Evolutionary conservation across 371 early-diverging fungal genomes (phyloP).

Genomic region (Syncephalis plumigaleata): DNA sequence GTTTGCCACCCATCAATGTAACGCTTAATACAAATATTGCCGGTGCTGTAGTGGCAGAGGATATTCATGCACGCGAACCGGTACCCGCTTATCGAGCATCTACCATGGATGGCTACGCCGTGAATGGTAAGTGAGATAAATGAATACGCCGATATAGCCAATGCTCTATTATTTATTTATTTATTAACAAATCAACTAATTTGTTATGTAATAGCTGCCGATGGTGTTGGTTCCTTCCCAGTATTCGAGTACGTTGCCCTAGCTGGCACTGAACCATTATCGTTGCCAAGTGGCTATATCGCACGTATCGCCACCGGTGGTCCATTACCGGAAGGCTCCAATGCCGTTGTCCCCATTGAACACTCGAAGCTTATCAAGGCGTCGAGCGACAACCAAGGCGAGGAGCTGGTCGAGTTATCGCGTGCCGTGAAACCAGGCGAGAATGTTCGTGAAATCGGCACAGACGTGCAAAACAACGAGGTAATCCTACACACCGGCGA

Average conservation of each 20-base stretch:
- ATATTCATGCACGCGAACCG: conserved; percentile 46
- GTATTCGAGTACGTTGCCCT: conserved; percentile 46
- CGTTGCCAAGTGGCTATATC: conserved; percentile 32
- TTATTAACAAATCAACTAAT: not conserved
- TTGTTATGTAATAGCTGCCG: conserved; percentile 32
- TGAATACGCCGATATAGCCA: not conserved
- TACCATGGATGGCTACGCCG: conserved; percentile 87
- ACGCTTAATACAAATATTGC: conserved; percentile 25
- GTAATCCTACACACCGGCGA: conserved; percentile 32
- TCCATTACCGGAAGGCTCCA: conserved; percentile 57
- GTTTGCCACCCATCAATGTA: conserved; percentile 14
- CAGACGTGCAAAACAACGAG: conserved; percentile 44
- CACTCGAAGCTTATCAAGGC: conserved; percentile 49
- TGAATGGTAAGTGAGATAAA: conserved; percentile 28
- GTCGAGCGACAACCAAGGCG: conserved; percentile 33
- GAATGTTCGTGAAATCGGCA: conserved; percentile 66
- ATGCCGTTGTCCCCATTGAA: conserved; percentile 88
- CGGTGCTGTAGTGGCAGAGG: conserved; percentile 57
- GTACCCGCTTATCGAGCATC: conserved; percentile 81
- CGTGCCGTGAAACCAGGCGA: conserved; percentile 14
- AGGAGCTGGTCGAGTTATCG: conserved; percentile 36
- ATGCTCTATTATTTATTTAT: no score
- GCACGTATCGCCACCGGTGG: conserved; percentile 81
- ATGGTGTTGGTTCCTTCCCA: conserved; percentile 61
- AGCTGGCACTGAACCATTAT: not conserved